Percentiles rank a stretch among this genome's conserved stretches.
Conservation (phyloP, 2,329 filamentous ascomycete species). For the Aphanocladium album region DNA sequence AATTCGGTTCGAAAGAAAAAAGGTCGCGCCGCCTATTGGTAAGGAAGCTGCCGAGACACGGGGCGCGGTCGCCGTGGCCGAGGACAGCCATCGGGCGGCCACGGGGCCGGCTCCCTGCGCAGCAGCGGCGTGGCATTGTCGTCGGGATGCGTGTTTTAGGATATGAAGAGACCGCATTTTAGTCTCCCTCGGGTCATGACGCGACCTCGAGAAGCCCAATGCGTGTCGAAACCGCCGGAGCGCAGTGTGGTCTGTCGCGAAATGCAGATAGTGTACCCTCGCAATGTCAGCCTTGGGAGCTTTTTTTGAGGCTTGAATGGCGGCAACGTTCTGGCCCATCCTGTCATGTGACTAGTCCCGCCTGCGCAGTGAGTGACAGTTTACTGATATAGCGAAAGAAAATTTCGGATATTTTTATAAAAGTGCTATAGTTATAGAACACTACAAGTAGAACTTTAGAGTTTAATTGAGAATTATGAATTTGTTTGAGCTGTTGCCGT, state of each 20-base stretch:
- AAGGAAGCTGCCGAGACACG: slow-evolving; percentile 14
- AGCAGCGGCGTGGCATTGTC: slow-evolving; percentile 2
- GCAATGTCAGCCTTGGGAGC: background rate
- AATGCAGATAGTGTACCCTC: background rate
- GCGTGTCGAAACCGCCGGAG: background rate
- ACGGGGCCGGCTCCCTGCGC: background rate
- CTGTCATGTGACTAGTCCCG: slow-evolving; percentile 11
- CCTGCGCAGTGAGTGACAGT: background rate
- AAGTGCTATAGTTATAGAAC: background rate
- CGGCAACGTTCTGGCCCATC: background rate
- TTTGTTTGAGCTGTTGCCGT: too few species aligned
- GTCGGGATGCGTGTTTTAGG: slow-evolving; percentile 1
- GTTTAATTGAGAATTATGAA: too few species aligned
- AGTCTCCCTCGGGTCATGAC: slow-evolving; percentile 10
- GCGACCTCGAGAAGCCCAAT: slow-evolving; percentile 10
- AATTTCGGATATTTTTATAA: background rate
- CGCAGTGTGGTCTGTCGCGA: background rate
- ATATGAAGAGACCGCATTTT: slow-evolving; percentile 12
- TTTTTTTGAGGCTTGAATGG: slow-evolving; percentile 3
- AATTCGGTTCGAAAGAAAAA: slow-evolving; percentile 32
- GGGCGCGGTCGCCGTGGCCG: slow-evolving; percentile 19
- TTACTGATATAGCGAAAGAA: background rate
- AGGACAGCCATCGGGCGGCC: slow-evolving; percentile 26
- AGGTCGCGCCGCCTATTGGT: slow-evolving; percentile 19
- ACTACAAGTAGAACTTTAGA: too few species aligned